phyloP scores from a whole-genome alignment of 768 basidiomycete species.

The Wakefieldia striispora region DNA sequence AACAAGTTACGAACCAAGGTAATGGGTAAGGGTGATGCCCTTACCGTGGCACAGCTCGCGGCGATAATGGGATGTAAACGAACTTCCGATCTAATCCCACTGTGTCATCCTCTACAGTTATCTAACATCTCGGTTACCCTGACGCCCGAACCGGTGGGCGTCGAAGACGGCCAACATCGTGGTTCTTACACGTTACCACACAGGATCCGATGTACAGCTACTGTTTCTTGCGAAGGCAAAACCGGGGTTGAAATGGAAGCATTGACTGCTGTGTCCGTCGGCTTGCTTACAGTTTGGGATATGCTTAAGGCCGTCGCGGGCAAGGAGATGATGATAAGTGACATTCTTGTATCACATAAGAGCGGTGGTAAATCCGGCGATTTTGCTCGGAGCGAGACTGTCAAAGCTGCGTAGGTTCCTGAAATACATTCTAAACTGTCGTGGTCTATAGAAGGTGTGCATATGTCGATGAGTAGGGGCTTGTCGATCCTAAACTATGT shows the following conservation, averaged over 20 bases:
- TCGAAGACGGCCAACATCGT: background rate
- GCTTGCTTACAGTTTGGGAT: slow-evolving; percentile 84
- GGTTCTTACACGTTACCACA: slow-evolving; percentile 27
- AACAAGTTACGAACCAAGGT: slow-evolving; percentile 49
- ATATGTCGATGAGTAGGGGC: background rate
- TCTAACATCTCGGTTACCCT: slow-evolving; percentile 68
- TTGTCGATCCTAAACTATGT: background rate
- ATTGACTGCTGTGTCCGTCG: slow-evolving; percentile 75
- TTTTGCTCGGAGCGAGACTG: slow-evolving; percentile 40
- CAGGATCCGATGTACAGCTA: slow-evolving; percentile 62
- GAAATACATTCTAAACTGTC: background rate
- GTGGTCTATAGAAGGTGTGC: background rate
- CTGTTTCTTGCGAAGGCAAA: slow-evolving; percentile 72
- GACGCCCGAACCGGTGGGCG: slow-evolving; percentile 38
- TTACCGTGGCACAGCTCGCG: slow-evolving; percentile 78
- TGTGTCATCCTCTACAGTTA: slow-evolving; percentile 82
- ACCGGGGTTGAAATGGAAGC: slow-evolving; percentile 96
- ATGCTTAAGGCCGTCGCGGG: slow-evolving; percentile 92
- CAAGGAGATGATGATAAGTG: slow-evolving; percentile 78
- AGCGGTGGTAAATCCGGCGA: slow-evolving; percentile 73
- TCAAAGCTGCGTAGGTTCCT: background rate
- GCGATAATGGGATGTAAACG: slow-evolving; percentile 87
- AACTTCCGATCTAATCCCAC: slow-evolving; percentile 79
- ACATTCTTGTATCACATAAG: slow-evolving; percentile 64
- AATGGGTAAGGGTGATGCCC: slow-evolving; percentile 62